Evolutionary conservation across 345 rosid genomes (phyloP).

Genomic region (Turritis glabra): DNA sequence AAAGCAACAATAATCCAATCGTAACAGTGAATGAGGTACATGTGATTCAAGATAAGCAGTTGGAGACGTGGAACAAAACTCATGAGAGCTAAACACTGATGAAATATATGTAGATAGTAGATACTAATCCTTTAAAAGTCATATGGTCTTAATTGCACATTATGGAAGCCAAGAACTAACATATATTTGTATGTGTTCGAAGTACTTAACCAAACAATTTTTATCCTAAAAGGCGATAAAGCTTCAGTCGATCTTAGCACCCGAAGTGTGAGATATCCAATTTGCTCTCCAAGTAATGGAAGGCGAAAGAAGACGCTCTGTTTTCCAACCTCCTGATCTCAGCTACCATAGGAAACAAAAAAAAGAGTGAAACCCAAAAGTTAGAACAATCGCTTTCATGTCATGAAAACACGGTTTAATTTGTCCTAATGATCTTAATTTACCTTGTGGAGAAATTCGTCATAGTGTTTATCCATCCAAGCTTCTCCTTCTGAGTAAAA

Average conservation of each 20-base stretch:
- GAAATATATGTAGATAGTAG: neutral
- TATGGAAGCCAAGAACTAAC: neutral
- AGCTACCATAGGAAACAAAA: slow-evolving; percentile 54
- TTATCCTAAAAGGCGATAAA: neutral
- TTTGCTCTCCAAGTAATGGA: slow-evolving; percentile 79
- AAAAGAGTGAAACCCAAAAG: neutral
- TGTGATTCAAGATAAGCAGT: neutral
- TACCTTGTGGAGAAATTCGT: slow-evolving; percentile 65
- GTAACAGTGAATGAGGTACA: neutral
- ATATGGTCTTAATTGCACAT: neutral
- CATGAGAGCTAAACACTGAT: neutral
- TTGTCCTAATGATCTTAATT: neutral
- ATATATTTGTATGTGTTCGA: neutral
- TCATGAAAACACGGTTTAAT: neutral
- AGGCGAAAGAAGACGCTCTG: slow-evolving; percentile 75
- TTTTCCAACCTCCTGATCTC: slow-evolving; percentile 75
- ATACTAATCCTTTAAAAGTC: neutral
- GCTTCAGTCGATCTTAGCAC: slow-evolving; percentile 58
- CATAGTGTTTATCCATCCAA: slow-evolving; percentile 80
- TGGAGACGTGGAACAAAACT: neutral
- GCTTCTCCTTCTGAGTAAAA: slow-evolving; percentile 52
- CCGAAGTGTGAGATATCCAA: slow-evolving; percentile 49
- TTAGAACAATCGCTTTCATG: neutral
- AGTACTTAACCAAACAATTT: neutral
- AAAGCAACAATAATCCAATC: no score